These are phyloP conservation scores for Saturnispora serradocipensis DNA, from an alignment of 805 yeast genomes.

Conservation along the genomic window DNA sequence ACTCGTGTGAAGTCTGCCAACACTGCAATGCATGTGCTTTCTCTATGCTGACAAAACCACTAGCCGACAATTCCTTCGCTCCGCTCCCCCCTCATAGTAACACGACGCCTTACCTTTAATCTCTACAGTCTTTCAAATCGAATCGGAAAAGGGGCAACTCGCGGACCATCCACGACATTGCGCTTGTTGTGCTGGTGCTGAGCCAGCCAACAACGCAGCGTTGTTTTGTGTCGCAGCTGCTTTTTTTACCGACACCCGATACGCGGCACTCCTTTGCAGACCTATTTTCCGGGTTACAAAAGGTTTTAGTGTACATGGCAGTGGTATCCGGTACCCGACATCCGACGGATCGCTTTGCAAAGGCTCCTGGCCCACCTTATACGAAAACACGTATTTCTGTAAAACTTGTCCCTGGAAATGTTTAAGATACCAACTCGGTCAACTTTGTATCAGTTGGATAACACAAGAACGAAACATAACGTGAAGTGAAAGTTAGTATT, in stretches of 20 bases:
- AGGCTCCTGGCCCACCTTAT: neutral
- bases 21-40: too few species aligned
- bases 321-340: neutral
- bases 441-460: too few species aligned
- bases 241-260: neutral
- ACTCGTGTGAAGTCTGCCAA: too few species aligned
- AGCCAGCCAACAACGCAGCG: neutral
- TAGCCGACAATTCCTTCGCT: too few species aligned
- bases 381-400: neutral
- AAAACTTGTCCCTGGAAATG: neutral
- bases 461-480: too few species aligned
- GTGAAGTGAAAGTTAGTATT: too few species aligned
- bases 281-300: too few species aligned
- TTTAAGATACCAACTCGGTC: too few species aligned
- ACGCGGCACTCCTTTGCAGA: neutral
- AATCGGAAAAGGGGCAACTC: neutral
- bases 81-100: too few species aligned
- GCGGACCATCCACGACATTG: neutral
- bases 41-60: too few species aligned
- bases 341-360: neutral
- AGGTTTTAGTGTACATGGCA: too few species aligned
- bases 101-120: too few species aligned
- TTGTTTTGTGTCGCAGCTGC: neutral
- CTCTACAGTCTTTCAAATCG: neutral
- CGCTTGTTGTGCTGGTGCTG: neutral